These are phyloP conservation scores for Pyrenopolyporus hunteri DNA, from an alignment of 495 filamentous ascomycete genomes.

Conservation along the genomic window DNA sequence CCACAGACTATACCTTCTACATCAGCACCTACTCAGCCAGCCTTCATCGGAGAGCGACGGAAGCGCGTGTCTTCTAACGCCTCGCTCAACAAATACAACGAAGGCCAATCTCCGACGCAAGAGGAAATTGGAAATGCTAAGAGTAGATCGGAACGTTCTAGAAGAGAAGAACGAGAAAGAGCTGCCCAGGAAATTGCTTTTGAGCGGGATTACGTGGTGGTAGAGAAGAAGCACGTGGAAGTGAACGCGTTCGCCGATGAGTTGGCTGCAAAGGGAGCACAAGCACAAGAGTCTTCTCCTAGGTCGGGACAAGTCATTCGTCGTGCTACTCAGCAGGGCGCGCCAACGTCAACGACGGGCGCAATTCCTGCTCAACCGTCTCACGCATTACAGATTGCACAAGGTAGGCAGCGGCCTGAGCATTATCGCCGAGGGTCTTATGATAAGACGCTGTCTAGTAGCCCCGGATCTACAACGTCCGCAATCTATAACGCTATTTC, in stretches of 20 bases:
- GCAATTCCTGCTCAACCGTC: constrained; percentile 61
- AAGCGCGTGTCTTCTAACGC: constrained; percentile 47
- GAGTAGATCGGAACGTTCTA: constrained; percentile 42
- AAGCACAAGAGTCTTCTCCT: constrained; percentile 57
- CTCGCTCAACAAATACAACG: constrained; percentile 34
- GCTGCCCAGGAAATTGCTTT: constrained; percentile 88
- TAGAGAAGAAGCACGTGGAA: constrained; percentile 93
- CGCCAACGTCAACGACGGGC: constrained; percentile 62
- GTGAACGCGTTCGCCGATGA: constrained; percentile 98
- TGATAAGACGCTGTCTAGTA: constrained; percentile 76
- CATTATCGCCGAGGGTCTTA: constrained; percentile 73
- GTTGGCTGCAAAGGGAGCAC: constrained; percentile 75
- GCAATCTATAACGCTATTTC: constrained; percentile 94
- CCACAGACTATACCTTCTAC: constrained; percentile 46
- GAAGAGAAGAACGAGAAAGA: constrained; percentile 69
- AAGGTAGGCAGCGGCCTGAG: constrained; percentile 63
- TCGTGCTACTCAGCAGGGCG: constrained; percentile 68
- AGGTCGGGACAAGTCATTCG: constrained; percentile 55
- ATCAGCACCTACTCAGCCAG: constrained; percentile 46
- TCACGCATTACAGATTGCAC: constrained; percentile 71
- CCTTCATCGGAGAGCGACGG: constrained; percentile 43
- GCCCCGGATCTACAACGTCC: constrained; percentile 80
- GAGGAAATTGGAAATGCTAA: constrained; percentile 26
- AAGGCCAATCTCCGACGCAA: constrained; percentile 28
- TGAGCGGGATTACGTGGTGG: constrained; percentile 91